Conservation (phyloP, 2,329 filamentous ascomycete genomes). For the Aureobasidium mangrovei region DNA sequence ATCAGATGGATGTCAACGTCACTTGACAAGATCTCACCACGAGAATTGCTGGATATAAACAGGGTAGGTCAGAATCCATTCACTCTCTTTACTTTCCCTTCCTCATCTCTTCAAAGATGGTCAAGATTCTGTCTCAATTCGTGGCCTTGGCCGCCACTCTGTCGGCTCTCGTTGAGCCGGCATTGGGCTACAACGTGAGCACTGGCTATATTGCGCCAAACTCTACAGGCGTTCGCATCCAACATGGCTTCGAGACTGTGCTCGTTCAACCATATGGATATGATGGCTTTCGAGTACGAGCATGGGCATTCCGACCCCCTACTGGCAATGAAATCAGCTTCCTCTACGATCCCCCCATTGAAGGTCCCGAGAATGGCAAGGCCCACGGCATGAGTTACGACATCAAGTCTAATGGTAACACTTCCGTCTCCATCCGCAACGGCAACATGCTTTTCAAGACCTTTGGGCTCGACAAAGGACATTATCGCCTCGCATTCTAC, state of each 20-base stretch:
- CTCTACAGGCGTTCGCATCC: constrained; percentile 26
- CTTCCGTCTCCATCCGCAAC: constrained; percentile 27
- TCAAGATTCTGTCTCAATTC: no score
- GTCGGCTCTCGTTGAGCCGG: background rate
- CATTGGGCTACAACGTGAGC: background rate
- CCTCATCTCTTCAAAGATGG: no score
- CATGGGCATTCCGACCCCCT: constrained; percentile 31
- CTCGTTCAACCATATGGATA: constrained; percentile 33
- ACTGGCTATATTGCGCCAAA: constrained; percentile 19
- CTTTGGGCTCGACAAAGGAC: constrained; percentile 23
- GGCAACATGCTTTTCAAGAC: constrained; percentile 31
- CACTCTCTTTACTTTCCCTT: no score
- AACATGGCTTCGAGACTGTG: constrained; percentile 33
- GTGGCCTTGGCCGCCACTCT: background rate
- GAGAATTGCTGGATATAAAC: no score
- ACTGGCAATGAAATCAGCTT: constrained; percentile 31
- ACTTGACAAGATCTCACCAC: no score
- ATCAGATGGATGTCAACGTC: no score
- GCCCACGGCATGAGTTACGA: constrained; percentile 28
- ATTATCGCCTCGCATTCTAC: constrained; percentile 30
- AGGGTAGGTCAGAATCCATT: no score
- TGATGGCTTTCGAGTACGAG: constrained; percentile 33
- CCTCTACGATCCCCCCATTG: constrained; percentile 32
- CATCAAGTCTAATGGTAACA: constrained; percentile 26
- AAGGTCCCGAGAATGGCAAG: constrained; percentile 28